These are phyloP conservation scores for Cornus controversa DNA, from an alignment of 148 eudicot species.

Conservation along the genomic window DNA sequence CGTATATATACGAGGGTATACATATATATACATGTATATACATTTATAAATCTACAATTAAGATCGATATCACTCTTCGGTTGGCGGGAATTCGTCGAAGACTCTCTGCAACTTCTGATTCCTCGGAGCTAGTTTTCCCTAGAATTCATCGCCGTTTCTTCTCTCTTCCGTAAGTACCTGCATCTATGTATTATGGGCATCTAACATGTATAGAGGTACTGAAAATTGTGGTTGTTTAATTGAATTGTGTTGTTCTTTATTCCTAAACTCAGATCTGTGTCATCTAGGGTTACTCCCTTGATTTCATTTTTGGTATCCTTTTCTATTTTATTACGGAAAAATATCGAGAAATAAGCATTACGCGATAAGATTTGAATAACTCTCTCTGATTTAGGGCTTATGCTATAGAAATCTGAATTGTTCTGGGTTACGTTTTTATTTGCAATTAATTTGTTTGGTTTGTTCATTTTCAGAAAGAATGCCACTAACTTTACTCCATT, in stretches of 20 bases:
- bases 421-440: too few species aligned
- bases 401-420: neutral
- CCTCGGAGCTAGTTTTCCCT: neutral
- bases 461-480: neutral
- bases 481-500: too few species aligned
- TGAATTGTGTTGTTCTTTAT: neutral
- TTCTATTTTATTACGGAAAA: neutral
- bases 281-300: neutral
- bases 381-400: neutral
- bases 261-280: neutral
- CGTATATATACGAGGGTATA: neutral
- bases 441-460: neutral
- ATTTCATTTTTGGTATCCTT: too few species aligned
- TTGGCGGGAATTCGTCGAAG: neutral
- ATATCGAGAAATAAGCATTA: neutral
- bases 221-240: neutral
- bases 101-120: neutral
- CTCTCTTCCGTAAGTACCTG: neutral
- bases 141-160: neutral
- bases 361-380: too few species aligned
- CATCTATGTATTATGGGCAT: too few species aligned
- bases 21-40: too few species aligned
- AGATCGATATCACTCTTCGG: neutral
- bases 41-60: neutral
- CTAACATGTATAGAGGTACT: neutral